Evolutionary conservation across 495 filamentous ascomycete genomes (phyloP), one percentile per base, ranked within the genome.

Genomic region (Penicillium odoratum): DNA sequence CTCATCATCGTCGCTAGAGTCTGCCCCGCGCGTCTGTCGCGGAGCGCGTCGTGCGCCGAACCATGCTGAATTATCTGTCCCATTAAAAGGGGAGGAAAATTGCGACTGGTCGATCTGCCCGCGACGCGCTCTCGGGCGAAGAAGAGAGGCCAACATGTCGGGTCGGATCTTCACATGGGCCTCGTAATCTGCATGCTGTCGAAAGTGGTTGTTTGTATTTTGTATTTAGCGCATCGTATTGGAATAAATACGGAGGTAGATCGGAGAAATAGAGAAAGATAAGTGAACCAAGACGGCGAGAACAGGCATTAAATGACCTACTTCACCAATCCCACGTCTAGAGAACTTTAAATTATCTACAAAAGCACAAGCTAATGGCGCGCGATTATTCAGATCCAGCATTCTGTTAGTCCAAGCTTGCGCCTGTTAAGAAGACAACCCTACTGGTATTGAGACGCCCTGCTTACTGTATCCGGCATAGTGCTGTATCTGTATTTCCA

Each of bases 71-170:
- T 57, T 68, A 40, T 76, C 69, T 21, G 53, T 61, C 28, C 68
- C 50, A 7, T 69, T 69, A 48, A 72, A 76, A 1, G 75, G 76
- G 9, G 79, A 78, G 0, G 78, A 78, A 66, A 80, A 84, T 3
- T 75, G 72, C 7, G 79, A 81, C 55, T 76, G 71, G 18, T 83
- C 74, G 6, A 70, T 70, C 43, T 66, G 69, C 7, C 53, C 48
- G 52, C 69, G 73, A 18, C 62, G 66, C 31, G 66, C 71, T 65
- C 71, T 79, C n/a, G 77, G 76, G 53, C 72, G 78, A 45, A 81
- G 65, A 40, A 82, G 66, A 48, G 77, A 80, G 47, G 74, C 74
- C 13, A 81, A 69, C 78, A 81, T 81, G 54, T 53, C 64, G 53
- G 29, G 25, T 21, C 21, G 2, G 38, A 33, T 8, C 42, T 44